A percentile compares a stretch with the other conserved stretches of the same genome.
Conservation (phyloP, 2,329 filamentous ascomycete genomes). For the Rutstroemia sp. region DNA sequence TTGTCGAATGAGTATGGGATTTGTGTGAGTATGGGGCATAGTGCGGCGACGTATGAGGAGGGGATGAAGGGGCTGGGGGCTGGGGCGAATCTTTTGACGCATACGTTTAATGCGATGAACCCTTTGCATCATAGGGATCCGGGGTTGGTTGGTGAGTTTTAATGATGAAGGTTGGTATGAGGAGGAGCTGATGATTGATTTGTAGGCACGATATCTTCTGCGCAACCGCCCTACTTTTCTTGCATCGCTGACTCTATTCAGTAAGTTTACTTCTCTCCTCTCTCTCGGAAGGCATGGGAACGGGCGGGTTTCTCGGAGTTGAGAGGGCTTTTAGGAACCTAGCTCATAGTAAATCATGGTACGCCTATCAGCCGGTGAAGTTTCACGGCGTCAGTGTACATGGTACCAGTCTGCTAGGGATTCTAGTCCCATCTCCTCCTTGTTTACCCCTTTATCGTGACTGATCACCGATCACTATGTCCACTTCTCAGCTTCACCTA, state of each 20-base stretch:
- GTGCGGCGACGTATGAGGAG: conserved; percentile 38
- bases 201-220: conserved; percentile 28
- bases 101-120: conserved; percentile 48
- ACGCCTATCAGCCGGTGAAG: no score
- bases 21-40: conserved; percentile 34
- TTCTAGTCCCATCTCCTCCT: no score
- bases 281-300: background rate
- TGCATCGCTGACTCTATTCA: conserved; percentile 48
- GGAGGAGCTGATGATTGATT: background rate
- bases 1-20: conserved; percentile 30
- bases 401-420: no score
- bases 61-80: conserved; percentile 38
- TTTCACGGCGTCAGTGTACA: no score
- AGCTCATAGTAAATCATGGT: no score
- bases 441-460: no score
- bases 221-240: conserved; percentile 37
- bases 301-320: background rate
- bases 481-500: background rate
- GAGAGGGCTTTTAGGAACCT: background rate
- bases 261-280: background rate
- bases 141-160: conserved; percentile 37
- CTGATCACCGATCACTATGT: background rate
- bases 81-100: conserved; percentile 45
- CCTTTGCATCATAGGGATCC: conserved; percentile 42
- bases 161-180: background rate